Base-by-base conservation (phyloP, 1,139 yeast genomes). In the Pichia sp. region DNA sequence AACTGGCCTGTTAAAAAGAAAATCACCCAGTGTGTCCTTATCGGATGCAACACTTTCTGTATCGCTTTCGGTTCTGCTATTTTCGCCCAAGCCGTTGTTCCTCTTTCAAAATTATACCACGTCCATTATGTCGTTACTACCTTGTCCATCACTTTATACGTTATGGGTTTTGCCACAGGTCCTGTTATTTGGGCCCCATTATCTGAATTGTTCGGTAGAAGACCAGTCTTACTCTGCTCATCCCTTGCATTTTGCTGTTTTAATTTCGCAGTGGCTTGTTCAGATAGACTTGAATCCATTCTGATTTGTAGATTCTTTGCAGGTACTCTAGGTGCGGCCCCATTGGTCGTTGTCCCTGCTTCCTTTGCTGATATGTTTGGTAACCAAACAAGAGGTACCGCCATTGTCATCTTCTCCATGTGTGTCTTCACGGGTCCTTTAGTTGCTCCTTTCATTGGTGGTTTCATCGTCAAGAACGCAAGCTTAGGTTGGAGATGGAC, bases 181-280 rank as follows among this genome's bases (percentile, higher is more conserved):
- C 96, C 96, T 8, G 69, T 85, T 34, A 57, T 85, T 35, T 87
- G 87, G 81, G 95, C 93, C 18, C 96, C 96, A 5, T 61, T 86
- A 39, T 83, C 91, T 10, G 95, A 85, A 63, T 62, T 84, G 43
- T 82, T 74, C 56, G 96, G 96, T 44, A 77, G 96, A 65, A 77
- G 76, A 59, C 64, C 72, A 3, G 80, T 86, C 11, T 55, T 85
- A 42, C 52, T 83, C 1, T 51, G 77, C 1, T 77, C 89, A 2
- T 62, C 75, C 11, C 68, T 86, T 34, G 77, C 84, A 2, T 79
- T 77, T 60, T 68, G 76, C 22, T 60, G 79, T 42, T 86, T 87
- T 65, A 73, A 76, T 38, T 85, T 85, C 60, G 94, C 84, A 2
- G 79, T 76, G 22, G 95, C 90, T 3, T 75, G 87, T 11, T 87